Percentiles rank a stretch among this genome's conserved stretches.
Evolutionary conservation across 441 rosid genomes (phyloP).

Genomic region (Mallotus japonicus): DNA sequence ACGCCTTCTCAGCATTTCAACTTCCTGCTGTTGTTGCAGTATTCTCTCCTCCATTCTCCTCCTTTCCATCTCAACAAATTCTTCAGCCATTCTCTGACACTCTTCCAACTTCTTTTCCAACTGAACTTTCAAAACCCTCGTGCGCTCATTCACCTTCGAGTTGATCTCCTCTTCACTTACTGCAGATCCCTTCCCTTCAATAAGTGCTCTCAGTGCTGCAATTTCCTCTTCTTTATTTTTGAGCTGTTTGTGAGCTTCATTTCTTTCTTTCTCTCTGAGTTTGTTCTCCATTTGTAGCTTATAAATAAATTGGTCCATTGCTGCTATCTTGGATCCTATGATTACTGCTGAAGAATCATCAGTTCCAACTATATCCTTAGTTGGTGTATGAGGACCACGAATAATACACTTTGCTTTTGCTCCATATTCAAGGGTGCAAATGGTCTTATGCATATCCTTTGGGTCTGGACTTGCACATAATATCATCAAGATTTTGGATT

Average conservation of each 20-base stretch:
- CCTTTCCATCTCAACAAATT: slow-evolving; percentile 80
- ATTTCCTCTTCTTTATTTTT: slow-evolving; percentile 81
- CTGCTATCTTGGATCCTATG: slow-evolving; percentile 73
- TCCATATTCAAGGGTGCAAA: slow-evolving; percentile 94
- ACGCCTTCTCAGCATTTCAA: slow-evolving; percentile 73
- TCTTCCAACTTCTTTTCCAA: slow-evolving; percentile 75
- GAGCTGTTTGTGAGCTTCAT: slow-evolving; percentile 70
- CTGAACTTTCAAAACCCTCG: slow-evolving; percentile 48
- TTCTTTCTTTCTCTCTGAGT: slow-evolving; percentile 69
- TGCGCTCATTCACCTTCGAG: slow-evolving; percentile 65
- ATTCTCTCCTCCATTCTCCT: slow-evolving; percentile 93
- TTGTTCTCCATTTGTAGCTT: slow-evolving; percentile 90
- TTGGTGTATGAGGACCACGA: slow-evolving; percentile 79
- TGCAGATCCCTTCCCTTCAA: slow-evolving; percentile 51
- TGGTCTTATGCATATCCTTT: slow-evolving; percentile 88
- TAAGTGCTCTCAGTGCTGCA: slow-evolving; percentile 51
- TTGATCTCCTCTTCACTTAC: slow-evolving; percentile 73
- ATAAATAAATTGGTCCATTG: slow-evolving; percentile 82
- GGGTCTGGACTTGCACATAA: slow-evolving; percentile 97
- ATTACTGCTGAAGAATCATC: slow-evolving; percentile 63
- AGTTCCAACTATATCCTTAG: slow-evolving; percentile 54
- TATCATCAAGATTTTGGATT: slow-evolving; percentile 89
- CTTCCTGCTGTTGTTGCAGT: slow-evolving; percentile 84
- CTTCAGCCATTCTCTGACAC: slow-evolving; percentile 81
- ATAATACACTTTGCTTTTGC: slow-evolving; percentile 96